Evolutionary conservation across 768 basidiomycete species (phyloP).

Genomic region (Lentinula detonsa): DNA sequence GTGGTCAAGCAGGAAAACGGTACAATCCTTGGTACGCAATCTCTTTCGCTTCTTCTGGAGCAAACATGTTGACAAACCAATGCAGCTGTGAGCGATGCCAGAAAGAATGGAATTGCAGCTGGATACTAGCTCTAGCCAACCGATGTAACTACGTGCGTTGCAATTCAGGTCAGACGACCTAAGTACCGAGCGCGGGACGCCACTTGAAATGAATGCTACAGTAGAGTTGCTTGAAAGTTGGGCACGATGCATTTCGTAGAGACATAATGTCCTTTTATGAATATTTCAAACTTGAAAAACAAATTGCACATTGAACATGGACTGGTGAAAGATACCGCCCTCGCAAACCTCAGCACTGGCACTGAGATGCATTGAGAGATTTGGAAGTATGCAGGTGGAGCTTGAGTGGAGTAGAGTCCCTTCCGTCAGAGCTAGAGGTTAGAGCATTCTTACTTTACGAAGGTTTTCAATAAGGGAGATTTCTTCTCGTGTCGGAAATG

Average conservation of each 20-base stretch:
- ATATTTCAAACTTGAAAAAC: not conserved
- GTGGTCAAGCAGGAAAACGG: constrained; percentile 45
- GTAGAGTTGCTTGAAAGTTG: not conserved
- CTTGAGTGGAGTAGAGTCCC: not conserved
- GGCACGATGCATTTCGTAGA: not conserved
- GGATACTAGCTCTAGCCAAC: constrained; percentile 58
- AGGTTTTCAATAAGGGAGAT: not conserved
- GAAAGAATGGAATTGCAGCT: constrained; percentile 89
- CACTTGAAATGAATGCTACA: not conserved
- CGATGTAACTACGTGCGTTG: not conserved
- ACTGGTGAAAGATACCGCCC: not conserved
- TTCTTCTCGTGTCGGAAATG: not conserved
- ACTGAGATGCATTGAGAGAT: not conserved
- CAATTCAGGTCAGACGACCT: not conserved
- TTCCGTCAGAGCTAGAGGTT: not conserved
- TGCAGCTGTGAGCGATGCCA: constrained; percentile 81
- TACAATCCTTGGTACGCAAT: constrained; percentile 54
- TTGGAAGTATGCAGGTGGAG: not conserved
- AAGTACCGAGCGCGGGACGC: not conserved
- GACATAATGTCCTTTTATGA: not conserved
- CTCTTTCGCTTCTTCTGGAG: not conserved
- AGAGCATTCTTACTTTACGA: not conserved
- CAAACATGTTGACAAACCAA: not conserved
- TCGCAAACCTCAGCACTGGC: not conserved
- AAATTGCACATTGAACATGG: not conserved